These are phyloP conservation scores for Trichoderma atroviride DNA, from an alignment of 2,329 filamentous ascomycete genomes.

Conservation along the genomic window DNA sequence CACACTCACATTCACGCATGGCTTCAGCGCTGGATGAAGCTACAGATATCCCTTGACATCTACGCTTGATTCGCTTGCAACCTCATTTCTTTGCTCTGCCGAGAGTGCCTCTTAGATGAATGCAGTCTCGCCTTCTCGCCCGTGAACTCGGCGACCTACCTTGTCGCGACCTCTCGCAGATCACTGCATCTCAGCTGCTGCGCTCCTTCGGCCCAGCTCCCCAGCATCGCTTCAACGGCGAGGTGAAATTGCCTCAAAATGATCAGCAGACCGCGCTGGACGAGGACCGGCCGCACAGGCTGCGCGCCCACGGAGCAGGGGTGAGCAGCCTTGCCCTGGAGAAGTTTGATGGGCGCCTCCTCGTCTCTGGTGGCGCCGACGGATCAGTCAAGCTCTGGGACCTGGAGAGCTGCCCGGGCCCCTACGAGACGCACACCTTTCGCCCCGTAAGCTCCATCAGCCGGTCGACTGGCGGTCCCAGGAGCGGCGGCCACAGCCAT, in stretches of 20 bases:
- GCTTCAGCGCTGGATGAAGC: not conserved
- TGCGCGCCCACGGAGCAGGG: constrained; percentile 74
- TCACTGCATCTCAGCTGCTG: constrained; percentile 67
- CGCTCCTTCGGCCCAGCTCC: constrained; percentile 69
- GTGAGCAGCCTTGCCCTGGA: constrained; percentile 81
- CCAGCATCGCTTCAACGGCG: constrained; percentile 70
- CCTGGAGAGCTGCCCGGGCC: constrained; percentile 63
- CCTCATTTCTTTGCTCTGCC: no score
- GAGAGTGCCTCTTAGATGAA: constrained; percentile 42
- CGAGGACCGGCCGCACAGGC: constrained; percentile 39
- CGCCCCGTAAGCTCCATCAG: constrained; percentile 56
- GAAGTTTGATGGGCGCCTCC: constrained; percentile 73
- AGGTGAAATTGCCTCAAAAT: constrained; percentile 28
- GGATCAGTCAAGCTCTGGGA: constrained; percentile 87
- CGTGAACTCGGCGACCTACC: constrained; percentile 71
- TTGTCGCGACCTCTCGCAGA: constrained; percentile 65
- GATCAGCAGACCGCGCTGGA: constrained; percentile 29
- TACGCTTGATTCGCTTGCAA: not conserved
- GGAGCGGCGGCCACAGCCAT: constrained; percentile 58
- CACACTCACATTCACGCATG: not conserved
- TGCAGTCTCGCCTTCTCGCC: constrained; percentile 77
- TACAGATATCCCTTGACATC: not conserved
- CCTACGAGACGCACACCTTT: constrained; percentile 52
- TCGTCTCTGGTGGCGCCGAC: constrained; percentile 85
- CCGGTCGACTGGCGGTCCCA: constrained; percentile 42